phyloP scores from a whole-genome alignment of 805 yeast genomes.

The Nakazawaea wickerhamii region DNA sequence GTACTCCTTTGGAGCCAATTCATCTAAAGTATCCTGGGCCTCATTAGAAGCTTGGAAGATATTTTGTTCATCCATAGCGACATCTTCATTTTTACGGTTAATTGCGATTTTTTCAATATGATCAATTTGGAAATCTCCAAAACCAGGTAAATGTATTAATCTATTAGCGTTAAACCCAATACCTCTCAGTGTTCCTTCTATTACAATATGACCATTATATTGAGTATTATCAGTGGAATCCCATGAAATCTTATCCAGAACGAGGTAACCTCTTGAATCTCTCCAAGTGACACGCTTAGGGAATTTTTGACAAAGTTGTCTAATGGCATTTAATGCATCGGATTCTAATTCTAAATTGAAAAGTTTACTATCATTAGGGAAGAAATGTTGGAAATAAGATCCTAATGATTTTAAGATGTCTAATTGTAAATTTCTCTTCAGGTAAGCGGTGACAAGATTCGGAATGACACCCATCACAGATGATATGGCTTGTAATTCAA shows the following conservation, averaged over 20 bases:
- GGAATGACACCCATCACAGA: constrained; percentile 75
- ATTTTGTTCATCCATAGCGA: constrained; percentile 16
- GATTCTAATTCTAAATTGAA: constrained; percentile 61
- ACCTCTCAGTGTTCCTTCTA: constrained; percentile 87
- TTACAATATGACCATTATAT: constrained; percentile 38
- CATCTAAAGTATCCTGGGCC: constrained; percentile 54
- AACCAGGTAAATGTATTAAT: constrained; percentile 79
- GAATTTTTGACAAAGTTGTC: constrained; percentile 76
- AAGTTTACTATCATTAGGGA: constrained; percentile 75
- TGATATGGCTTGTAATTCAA: constrained; percentile 89
- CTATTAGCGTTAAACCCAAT: constrained; percentile 73
- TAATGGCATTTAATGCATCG: constrained; percentile 68
- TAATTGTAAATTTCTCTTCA: constrained; percentile 69
- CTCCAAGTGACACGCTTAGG: constrained; percentile 90
- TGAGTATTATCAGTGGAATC: constrained; percentile 26
- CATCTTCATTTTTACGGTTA: constrained; percentile 12
- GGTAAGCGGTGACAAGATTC: constrained; percentile 60
- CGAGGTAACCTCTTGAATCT: constrained; percentile 82
- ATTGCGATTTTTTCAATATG: constrained; percentile 48
- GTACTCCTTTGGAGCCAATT: constrained; percentile 49
- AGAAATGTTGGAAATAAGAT: constrained; percentile 67
- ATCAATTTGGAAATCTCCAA: constrained; percentile 81
- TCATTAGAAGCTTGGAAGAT: constrained; percentile 30
- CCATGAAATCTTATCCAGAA: constrained; percentile 61
- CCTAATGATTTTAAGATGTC: constrained; percentile 62